Conservation (phyloP, 345 rosid genomes). For the Hibiscus mutabilis region DNA sequence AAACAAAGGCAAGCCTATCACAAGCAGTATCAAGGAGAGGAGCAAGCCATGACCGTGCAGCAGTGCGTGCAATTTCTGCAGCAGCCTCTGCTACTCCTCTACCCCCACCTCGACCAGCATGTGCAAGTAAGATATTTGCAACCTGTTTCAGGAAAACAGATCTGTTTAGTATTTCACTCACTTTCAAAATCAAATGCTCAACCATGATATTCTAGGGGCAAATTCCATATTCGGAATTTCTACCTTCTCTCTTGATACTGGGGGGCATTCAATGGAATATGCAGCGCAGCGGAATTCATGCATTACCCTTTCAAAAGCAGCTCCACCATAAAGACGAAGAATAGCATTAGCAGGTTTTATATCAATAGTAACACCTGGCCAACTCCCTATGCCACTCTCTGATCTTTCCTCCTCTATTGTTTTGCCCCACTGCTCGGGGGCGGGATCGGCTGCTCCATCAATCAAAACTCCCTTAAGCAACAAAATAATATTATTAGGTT, state of each 20-base stretch:
- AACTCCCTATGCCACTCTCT: conserved; percentile 84
- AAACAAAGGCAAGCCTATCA: conserved; percentile 85
- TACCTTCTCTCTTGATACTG: conserved; percentile 95
- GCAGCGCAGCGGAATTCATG: conserved; percentile 96
- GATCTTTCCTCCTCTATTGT: conserved; percentile 79
- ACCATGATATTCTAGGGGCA: not conserved
- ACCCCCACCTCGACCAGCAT: conserved; percentile 88
- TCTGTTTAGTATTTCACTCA: not conserved
- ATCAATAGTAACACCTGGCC: conserved; percentile 80
- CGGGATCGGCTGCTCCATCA: conserved; percentile 98
- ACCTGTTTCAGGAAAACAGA: conserved; percentile 42
- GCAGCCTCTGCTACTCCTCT: conserved; percentile 89
- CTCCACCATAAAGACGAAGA: conserved; percentile 94
- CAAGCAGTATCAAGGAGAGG: conserved; percentile 97
- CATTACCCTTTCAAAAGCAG: conserved; percentile 94
- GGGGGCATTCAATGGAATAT: conserved; percentile 91
- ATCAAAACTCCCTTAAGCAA: conserved; percentile 65
- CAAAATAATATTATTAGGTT: conserved; percentile 13
- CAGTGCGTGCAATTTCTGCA: conserved; percentile 93
- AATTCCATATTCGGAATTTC: not conserved
- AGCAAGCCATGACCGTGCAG: conserved; percentile 96
- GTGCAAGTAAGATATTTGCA: conserved; percentile 89
- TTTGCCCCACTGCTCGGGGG: conserved; percentile 97
- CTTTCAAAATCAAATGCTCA: conserved; percentile 6
- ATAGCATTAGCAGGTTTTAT: conserved; percentile 87